Base-by-base conservation (phyloP, 257 asterid genomes). In the Haberlea rhodopensis region DNA sequence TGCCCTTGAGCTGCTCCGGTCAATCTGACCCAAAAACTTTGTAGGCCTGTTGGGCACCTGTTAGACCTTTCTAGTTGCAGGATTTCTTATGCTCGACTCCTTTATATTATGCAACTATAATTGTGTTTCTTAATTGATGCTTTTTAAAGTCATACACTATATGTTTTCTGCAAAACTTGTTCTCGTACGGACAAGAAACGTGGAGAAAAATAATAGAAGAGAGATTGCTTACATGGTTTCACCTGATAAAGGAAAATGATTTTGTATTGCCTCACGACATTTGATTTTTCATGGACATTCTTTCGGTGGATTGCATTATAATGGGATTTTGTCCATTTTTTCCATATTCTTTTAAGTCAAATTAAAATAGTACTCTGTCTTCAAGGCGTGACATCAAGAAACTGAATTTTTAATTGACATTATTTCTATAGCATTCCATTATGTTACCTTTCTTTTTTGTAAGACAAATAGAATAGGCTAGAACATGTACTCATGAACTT, bases 351-450 rank as follows among this genome's bases (percentile, higher is more conserved):
- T 57, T 13, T n/a, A 28, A 27, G 31, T 19, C 31, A 56, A 25
- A 56, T 4, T 4, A 57, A 22, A 57, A 57, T 28, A 15, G 8
- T 62, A 57, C 2, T 26, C 25, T 46, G 8, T 1, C 46, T 37
- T 45, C 43, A 45, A 25, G 27, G 26, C 40, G 25, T 43, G 43
- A 22, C 34, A 8, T 56, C 57, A 43, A 22, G 20, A 48, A 40
- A 13, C 46, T n/a, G n/a, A 40, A 43, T 24, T 60, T 57, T 53
- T 57, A 24, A n/a, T 27, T 28, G 46, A 45, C 53, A 10, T 57
- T 34, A 49, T 20, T 37, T 43, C 53, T 25, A 40, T 49, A 54
- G 23, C 40, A n/a, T 65, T 40, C 55, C 52, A 54, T 67, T 3
- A 25, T 55, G 26, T 31, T 32, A 20, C 43, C 16, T 49, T 48